A percentile compares a stretch with the other conserved stretches of the same genome.
phyloP scores from a whole-genome alignment of 176 grass and related monocot species.

The Themeda triandra region DNA sequence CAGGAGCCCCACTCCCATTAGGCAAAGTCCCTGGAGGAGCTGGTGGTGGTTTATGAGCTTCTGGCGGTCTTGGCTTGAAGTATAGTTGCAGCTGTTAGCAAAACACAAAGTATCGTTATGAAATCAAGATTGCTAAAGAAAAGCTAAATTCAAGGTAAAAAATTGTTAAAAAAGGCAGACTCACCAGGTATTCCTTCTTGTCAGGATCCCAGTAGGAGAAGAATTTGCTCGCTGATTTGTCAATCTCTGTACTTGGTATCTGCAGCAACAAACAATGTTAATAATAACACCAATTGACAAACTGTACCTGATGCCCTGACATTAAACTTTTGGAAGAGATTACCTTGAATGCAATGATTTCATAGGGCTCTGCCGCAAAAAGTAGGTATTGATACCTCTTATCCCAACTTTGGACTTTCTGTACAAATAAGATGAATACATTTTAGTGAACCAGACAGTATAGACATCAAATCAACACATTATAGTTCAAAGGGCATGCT shows the following conservation, averaged over 20 bases:
- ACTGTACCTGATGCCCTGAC: slow-evolving; percentile 2
- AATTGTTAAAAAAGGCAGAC: background rate
- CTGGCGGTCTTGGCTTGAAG: slow-evolving; percentile 76
- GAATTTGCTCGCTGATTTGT: slow-evolving; percentile 84
- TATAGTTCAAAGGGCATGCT: background rate
- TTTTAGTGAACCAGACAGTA: slow-evolving; percentile 23
- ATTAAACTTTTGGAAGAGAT: background rate
- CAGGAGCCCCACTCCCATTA: slow-evolving; percentile 58
- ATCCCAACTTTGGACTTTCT: slow-evolving; percentile 89
- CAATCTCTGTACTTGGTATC: slow-evolving; percentile 95
- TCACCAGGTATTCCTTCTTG: slow-evolving; percentile 79
- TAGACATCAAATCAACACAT: background rate
- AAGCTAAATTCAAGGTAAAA: slow-evolving; percentile 3
- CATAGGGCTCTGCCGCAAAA: slow-evolving; percentile 91
- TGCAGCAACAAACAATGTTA: slow-evolving; percentile 14
- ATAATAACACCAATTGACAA: background rate
- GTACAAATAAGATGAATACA: slow-evolving; percentile 6
- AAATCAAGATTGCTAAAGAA: background rate
- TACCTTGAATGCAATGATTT: slow-evolving; percentile 88
- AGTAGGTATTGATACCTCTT: slow-evolving; percentile 91
- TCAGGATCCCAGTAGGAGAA: slow-evolving; percentile 99
- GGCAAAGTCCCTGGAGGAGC: slow-evolving; percentile 60
- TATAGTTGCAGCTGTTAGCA: slow-evolving; percentile 76
- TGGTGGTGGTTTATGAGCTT: slow-evolving; percentile 66
- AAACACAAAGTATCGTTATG: background rate